A percentile compares a stretch with the other conserved stretches of the same genome.
phyloP scores from a whole-genome alignment of 768 basidiomycete genomes.

The Pleurotus giganteus region DNA sequence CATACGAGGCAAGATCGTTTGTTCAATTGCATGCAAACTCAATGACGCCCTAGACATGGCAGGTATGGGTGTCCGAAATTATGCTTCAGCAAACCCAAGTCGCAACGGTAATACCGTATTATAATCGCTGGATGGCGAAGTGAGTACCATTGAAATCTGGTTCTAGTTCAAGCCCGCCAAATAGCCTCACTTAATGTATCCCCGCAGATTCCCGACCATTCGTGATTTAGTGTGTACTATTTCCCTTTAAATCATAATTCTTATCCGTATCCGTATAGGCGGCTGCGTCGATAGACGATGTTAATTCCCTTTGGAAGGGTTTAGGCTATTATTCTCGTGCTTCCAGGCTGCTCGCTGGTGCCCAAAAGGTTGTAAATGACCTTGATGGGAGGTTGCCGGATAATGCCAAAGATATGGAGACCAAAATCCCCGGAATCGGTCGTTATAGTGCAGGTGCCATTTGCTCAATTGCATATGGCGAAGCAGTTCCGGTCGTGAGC shows the following conservation, averaged over 20 bases:
- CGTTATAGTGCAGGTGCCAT: slow-evolving; percentile 87
- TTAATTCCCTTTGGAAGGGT: slow-evolving; percentile 90
- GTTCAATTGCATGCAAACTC: background rate
- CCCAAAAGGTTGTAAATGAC: slow-evolving; percentile 70
- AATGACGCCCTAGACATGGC: slow-evolving; percentile 2
- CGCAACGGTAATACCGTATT: slow-evolving; percentile 90
- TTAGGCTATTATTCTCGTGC: slow-evolving; percentile 90
- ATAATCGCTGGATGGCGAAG: slow-evolving; percentile 83
- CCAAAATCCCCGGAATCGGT: slow-evolving; percentile 83
- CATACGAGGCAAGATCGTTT: slow-evolving; percentile 72
- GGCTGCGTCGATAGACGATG: slow-evolving; percentile 71
- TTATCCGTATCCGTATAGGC: slow-evolving; percentile 41
- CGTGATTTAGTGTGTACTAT: slow-evolving; percentile 56
- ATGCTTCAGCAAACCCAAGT: slow-evolving; percentile 99
- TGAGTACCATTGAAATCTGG: slow-evolving; percentile 28
- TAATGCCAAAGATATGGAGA: slow-evolving; percentile 79
- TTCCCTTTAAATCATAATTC: slow-evolving; percentile 13
- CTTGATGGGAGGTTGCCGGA: slow-evolving; percentile 72
- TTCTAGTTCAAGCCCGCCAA: background rate
- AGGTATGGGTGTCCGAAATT: slow-evolving; percentile 91
- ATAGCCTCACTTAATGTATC: slow-evolving; percentile 9
- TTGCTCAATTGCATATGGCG: slow-evolving; percentile 85
- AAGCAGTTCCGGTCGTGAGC: slow-evolving; percentile 81
- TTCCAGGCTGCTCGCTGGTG: slow-evolving; percentile 77
- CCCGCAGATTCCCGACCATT: slow-evolving; percentile 76